These are phyloP conservation scores for Lithocarpus polystachyus DNA, from an alignment of 306 rosid genomes.

Conservation along the genomic window DNA sequence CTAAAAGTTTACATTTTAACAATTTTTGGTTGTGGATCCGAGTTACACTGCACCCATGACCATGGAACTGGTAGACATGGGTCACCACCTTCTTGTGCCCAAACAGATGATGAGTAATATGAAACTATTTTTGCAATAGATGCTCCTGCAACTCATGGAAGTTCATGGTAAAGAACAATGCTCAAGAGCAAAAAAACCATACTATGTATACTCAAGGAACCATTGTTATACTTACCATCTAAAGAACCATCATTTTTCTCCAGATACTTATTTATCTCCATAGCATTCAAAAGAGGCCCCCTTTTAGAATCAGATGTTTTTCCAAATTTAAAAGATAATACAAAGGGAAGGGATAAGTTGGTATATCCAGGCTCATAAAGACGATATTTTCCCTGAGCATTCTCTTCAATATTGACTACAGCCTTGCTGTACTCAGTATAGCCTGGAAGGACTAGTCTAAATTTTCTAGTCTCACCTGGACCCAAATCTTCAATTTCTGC, in stretches of 20 bases:
- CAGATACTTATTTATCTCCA: slow-evolving; percentile 84
- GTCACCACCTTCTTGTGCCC: slow-evolving; percentile 92
- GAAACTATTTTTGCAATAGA: slow-evolving; percentile 57
- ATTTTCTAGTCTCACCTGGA: slow-evolving; percentile 69
- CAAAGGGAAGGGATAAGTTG: slow-evolving; percentile 80
- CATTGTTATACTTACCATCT: slow-evolving; percentile 55
- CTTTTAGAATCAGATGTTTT: slow-evolving; percentile 76
- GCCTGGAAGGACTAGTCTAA: slow-evolving; percentile 83
- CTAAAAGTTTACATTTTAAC: slow-evolving; percentile 64
- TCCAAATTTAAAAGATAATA: slow-evolving; percentile 69
- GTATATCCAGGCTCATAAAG: slow-evolving; percentile 85
- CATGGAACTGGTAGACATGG: slow-evolving; percentile 97
- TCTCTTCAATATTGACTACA: slow-evolving; percentile 86
- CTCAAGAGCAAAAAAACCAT: neutral
- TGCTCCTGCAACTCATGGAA: slow-evolving; percentile 51
- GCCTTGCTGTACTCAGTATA: slow-evolving; percentile 65
- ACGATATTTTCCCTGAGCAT: slow-evolving; percentile 82
- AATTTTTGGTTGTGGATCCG: slow-evolving; percentile 74
- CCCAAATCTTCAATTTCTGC: slow-evolving; percentile 92
- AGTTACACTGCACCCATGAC: slow-evolving; percentile 90
- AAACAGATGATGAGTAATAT: slow-evolving; percentile 54
- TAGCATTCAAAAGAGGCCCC: slow-evolving; percentile 92
- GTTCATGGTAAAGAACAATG: slow-evolving; percentile 15
- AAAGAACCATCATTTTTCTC: slow-evolving; percentile 75
- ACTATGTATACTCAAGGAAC: neutral